Percentiles rank a stretch among this genome's conserved stretches.
Evolutionary conservation across 495 filamentous ascomycete genomes (phyloP).

Genomic region (Antarctomyces pellizariae): DNA sequence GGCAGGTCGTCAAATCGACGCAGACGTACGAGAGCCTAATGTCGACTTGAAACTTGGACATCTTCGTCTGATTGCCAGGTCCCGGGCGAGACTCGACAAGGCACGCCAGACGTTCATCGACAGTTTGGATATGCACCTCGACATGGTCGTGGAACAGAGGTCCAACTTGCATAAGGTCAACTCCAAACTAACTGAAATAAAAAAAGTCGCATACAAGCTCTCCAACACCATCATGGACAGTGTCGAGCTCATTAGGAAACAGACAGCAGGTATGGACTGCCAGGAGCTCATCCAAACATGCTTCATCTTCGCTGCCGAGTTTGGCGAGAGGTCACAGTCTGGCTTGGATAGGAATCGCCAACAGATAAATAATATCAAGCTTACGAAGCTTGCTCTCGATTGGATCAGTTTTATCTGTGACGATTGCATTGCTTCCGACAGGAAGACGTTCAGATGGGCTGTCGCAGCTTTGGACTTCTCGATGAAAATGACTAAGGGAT

Average conservation of each 20-base stretch:
- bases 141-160: constrained; percentile 72
- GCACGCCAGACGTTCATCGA: constrained; percentile 58
- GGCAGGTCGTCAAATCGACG: constrained; percentile 53
- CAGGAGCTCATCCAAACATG: constrained; percentile 96
- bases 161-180: constrained; percentile 89
- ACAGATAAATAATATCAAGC: constrained; percentile 86
- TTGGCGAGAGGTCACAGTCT: constrained; percentile 76
- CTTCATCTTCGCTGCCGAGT: constrained; percentile 95
- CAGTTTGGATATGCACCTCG: constrained; percentile 53
- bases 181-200: constrained; percentile 76
- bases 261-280: constrained; percentile 66
- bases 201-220: constrained; percentile 83
- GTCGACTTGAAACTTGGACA: constrained; percentile 73
- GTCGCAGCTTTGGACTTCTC: constrained; percentile 88
- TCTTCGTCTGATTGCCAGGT: constrained; percentile 73
- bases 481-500: constrained; percentile 86
- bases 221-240: constrained; percentile 99
- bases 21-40: constrained; percentile 49
- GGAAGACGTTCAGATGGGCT: constrained; percentile 92
- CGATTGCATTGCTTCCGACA: constrained; percentile 83
- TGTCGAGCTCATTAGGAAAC: constrained; percentile 71
- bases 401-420: constrained; percentile 98
- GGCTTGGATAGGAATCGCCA: constrained; percentile 87
- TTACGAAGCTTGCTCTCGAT: constrained; percentile 78
- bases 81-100: constrained; percentile 50